phyloP scores from a whole-genome alignment of 371 early-diverging fungal genomes.

The Circinella minor region DNA sequence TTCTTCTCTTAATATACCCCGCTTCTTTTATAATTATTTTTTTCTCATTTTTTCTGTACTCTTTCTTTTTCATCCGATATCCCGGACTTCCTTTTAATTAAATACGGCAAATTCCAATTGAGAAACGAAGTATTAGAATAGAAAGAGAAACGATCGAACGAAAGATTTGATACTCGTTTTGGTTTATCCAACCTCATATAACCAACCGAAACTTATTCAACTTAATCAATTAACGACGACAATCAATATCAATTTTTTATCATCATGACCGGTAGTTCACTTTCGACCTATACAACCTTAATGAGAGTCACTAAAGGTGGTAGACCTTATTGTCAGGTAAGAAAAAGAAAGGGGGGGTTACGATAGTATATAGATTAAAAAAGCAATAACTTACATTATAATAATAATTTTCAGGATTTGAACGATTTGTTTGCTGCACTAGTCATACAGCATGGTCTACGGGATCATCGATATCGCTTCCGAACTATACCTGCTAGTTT shows the following conservation, averaged over 20 bases:
- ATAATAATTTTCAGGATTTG: conserved; percentile 32
- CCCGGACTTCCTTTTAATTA: neutral
- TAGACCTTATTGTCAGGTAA: conserved; percentile 38
- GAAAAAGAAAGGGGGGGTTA: too few species aligned
- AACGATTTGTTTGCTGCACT: conserved; percentile 52
- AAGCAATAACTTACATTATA: neutral
- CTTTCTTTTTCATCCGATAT: neutral
- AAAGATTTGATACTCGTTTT: too few species aligned
- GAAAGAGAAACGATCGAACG: too few species aligned
- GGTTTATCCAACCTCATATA: too few species aligned
- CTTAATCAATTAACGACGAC: too few species aligned
- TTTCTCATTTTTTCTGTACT: neutral
- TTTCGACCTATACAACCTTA: conserved; percentile 29
- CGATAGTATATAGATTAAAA: too few species aligned
- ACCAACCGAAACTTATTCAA: too few species aligned
- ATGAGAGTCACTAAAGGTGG: conserved; percentile 43
- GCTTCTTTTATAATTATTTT: neutral
- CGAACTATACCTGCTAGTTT: conserved; percentile 58
- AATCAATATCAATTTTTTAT: neutral
- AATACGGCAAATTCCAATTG: too few species aligned
- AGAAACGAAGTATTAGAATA: too few species aligned
- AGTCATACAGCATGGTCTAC: conserved; percentile 41
- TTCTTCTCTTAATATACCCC: neutral
- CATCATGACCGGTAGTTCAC: conserved; percentile 21
- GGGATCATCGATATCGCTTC: conserved; percentile 54